phyloP scores from a whole-genome alignment of 139 green algal species.

The Micractinium conductrix region DNA sequence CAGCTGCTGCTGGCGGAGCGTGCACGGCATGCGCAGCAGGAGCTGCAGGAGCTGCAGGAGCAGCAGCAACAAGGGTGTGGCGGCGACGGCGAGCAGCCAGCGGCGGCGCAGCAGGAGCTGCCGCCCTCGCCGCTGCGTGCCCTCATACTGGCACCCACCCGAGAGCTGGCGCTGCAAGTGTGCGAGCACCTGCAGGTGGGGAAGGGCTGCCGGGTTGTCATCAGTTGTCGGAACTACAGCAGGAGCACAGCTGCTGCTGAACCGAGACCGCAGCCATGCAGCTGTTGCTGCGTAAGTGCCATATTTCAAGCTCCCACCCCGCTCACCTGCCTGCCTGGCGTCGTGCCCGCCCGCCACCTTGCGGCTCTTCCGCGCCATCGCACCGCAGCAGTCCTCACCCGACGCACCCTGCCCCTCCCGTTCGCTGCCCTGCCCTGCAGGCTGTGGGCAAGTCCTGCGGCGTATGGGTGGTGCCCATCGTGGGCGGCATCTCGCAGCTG shows the following conservation, averaged over 20 bases:
- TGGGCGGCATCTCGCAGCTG: slow-evolving; percentile 87
- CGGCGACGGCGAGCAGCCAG: not conserved
- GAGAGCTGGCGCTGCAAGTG: slow-evolving; percentile 94
- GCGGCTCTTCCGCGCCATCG: no score
- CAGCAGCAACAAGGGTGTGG: not conserved
- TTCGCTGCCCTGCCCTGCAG: not conserved
- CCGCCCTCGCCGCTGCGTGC: slow-evolving; percentile 70
- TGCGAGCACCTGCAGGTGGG: slow-evolving; percentile 25
- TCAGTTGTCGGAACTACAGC: no score
- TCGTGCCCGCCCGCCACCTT: no score
- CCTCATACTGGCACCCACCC: slow-evolving; percentile 92
- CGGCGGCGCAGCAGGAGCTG: not conserved
- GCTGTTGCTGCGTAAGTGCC: no score
- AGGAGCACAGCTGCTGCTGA: no score
- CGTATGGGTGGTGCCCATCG: slow-evolving; percentile 83
- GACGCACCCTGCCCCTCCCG: not conserved
- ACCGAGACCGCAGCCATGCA: no score
- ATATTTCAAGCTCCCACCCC: no score
- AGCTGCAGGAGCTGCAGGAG: slow-evolving; percentile 34
- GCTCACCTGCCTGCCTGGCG: no score
- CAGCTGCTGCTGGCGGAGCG: slow-evolving; percentile 70
- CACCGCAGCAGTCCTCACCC: not conserved
- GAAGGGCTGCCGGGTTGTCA: not conserved
- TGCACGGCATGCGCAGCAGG: not conserved
- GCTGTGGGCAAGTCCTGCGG: slow-evolving; percentile 35